Evolutionary conservation across 345 rosid genomes (phyloP).

Genomic region (Capsella bursapastoris): DNA sequence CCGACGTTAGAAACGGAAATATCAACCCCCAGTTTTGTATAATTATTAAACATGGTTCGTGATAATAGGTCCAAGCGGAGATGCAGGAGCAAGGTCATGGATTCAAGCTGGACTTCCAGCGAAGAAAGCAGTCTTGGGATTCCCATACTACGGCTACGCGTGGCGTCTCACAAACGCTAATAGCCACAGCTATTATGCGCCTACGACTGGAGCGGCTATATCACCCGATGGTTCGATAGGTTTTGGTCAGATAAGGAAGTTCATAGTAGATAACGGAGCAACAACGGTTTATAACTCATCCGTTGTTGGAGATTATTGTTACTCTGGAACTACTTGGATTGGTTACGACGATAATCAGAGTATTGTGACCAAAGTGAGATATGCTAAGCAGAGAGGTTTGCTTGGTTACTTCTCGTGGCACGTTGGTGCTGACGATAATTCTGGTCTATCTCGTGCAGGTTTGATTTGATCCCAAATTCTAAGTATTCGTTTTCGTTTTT

Average conservation of each 20-base stretch:
- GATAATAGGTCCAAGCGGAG: conserved; percentile 53
- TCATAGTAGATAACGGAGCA: conserved; percentile 47
- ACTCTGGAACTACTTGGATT: conserved; percentile 61
- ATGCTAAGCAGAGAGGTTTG: conserved; percentile 54
- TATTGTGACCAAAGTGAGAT: conserved; percentile 54
- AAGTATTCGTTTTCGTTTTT: not conserved
- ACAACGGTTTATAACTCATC: conserved; percentile 49
- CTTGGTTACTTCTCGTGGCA: conserved; percentile 87
- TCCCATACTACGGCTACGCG: conserved; percentile 66
- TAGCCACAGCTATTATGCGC: conserved; percentile 57
- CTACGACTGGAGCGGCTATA: conserved; percentile 49
- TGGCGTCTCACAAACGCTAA: conserved; percentile 61
- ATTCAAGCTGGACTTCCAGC: conserved; percentile 53
- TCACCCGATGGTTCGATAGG: conserved; percentile 42
- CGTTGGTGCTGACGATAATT: conserved; percentile 56
- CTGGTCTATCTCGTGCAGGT: conserved; percentile 55
- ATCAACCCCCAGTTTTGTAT: not conserved
- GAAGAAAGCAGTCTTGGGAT: conserved; percentile 60
- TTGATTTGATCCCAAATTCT: not conserved
- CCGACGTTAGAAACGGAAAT: not conserved
- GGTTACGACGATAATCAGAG: conserved; percentile 62
- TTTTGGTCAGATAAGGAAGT: conserved; percentile 47
- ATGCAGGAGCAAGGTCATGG: conserved; percentile 64
- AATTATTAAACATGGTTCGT: not conserved
- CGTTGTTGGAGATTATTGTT: conserved; percentile 58